Base-by-base conservation (phyloP, 495 filamentous ascomycete species). In the Antarctomyces pellizariae region DNA sequence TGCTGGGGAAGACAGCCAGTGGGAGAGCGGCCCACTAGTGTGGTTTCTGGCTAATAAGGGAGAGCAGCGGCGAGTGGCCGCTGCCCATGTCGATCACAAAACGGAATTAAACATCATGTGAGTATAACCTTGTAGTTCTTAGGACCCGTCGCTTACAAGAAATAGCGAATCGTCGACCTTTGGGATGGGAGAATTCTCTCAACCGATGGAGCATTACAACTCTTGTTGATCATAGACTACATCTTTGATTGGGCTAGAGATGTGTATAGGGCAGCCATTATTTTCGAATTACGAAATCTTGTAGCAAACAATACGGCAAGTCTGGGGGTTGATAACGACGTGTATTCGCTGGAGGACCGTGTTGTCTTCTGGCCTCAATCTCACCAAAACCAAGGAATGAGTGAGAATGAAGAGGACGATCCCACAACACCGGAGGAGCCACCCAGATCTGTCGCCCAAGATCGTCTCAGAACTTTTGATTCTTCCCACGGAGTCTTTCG, bases 161-260 rank as follows among this genome's bases (percentile, higher is more conserved):
- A 15, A 12, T 28, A 35, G 26, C 22, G 30, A 16, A 35, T 35
- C 18, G 25, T 35, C 3, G 16, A 25, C 7, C 23, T 46, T 20
- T 49, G 42, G 44, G 26, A 21, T 38, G 42, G 40, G 13, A 27
- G 26, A 18, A 39, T 46, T 18, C 18, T 34, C 16, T 24, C 23
- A 6, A 20, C 32, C 25, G 34, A 48, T 31, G 38, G 21, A 2
- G 39, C 45, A 3, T 17, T 50, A 13, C 43, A 48, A 19, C 38
- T 48, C 9, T 28, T 47, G 8, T 29, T 47, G 14, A 46, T 47
- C 19, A 27, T 49, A n/a, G 44, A 49, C 26, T 45, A 47, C 28
- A 44, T 49, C 15, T 38, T 41, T 33, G 44, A 49, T 22, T 49
- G 42, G 46, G 50, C 39, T 19, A 36, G 43, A 14, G 46, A 51